phyloP scores from a whole-genome alignment of 805 yeast species.

The Alloascoidea hylecoeti region DNA sequence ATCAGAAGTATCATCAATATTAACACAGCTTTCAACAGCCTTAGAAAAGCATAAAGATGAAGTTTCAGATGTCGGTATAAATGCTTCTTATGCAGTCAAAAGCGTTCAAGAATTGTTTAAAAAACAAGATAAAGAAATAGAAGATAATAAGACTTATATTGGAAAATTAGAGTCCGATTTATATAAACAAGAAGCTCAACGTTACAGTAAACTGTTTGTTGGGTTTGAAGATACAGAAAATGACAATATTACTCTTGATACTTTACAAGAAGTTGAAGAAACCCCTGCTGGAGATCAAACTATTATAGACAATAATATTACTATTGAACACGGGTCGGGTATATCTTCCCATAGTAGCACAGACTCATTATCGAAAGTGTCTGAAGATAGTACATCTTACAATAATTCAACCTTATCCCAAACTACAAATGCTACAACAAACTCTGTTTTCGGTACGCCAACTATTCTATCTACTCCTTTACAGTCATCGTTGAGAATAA shows the following conservation, averaged over 20 bases:
- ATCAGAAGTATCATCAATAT: constrained; percentile 31
- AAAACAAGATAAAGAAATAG: neutral
- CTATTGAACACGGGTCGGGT: constrained; percentile 30
- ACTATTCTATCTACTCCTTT: too few species aligned
- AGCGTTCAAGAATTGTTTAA: neutral
- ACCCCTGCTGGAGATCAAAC: constrained; percentile 6
- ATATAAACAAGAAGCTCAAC: constrained; percentile 10
- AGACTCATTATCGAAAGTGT: neutral
- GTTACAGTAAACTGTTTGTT: constrained; percentile 1
- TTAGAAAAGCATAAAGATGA: constrained; percentile 15
- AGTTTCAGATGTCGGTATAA: constrained; percentile 16
- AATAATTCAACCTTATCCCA: neutral
- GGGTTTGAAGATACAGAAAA: neutral
- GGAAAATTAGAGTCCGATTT: constrained; percentile 38
- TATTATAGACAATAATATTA: constrained; percentile 10
- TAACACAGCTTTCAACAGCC: constrained; percentile 17
- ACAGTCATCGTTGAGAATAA: too few species aligned
- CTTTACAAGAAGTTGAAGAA: constrained; percentile 9
- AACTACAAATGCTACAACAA: neutral
- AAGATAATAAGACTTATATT: constrained; percentile 29
- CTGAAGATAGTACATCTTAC: neutral
- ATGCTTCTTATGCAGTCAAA: constrained; percentile 8
- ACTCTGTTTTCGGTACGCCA: neutral
- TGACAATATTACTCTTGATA: neutral
- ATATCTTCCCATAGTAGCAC: constrained; percentile 35